A percentile compares a stretch with the other conserved stretches of the same genome.
Evolutionary conservation across 495 filamentous ascomycete genomes (phyloP).

Genomic region (Glutinoglossum americanum): DNA sequence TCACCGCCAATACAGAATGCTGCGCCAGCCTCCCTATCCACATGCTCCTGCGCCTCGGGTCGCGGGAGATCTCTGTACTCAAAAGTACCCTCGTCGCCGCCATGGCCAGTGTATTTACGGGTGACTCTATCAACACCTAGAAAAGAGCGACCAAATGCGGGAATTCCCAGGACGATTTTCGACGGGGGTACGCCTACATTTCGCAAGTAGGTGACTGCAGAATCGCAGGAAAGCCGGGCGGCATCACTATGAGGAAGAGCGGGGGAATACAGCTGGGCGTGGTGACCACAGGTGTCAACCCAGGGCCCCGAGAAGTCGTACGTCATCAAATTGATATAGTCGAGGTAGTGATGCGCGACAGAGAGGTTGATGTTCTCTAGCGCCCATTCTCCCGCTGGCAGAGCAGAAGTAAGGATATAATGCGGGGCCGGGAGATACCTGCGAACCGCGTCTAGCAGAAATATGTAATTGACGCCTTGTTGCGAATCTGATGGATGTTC

Average conservation of each 20-base stretch:
- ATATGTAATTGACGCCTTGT: slow-evolving; percentile 54
- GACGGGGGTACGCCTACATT: slow-evolving; percentile 41
- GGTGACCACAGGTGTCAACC: slow-evolving; percentile 48
- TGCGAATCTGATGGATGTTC: slow-evolving; percentile 52
- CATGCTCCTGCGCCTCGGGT: slow-evolving; percentile 41
- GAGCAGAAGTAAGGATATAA: slow-evolving; percentile 58
- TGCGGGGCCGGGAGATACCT: slow-evolving; percentile 47
- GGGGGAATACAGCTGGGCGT: slow-evolving; percentile 55
- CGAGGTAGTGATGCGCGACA: slow-evolving; percentile 40
- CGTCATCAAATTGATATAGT: slow-evolving; percentile 64
- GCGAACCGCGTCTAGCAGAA: slow-evolving; percentile 46
- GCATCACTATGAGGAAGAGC: slow-evolving; percentile 21
- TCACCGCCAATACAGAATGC: slow-evolving; percentile 63
- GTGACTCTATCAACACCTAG: slow-evolving; percentile 40
- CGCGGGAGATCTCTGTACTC: slow-evolving; percentile 63
- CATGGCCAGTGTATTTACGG: slow-evolving; percentile 37
- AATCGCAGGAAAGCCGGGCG: slow-evolving; percentile 39
- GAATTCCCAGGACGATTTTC: slow-evolving; percentile 65
- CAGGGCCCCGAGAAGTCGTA: slow-evolving; percentile 81
- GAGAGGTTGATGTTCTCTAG: slow-evolving; percentile 56
- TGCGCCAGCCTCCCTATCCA: slow-evolving; percentile 45
- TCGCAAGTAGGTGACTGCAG: slow-evolving; percentile 42
- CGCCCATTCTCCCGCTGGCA: slow-evolving; percentile 57
- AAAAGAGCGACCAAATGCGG: slow-evolving; percentile 66
- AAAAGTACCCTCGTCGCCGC: slow-evolving; percentile 62